phyloP scores from a whole-genome alignment of 139 green algal species.

The Chlamydomonas asymmetrica region DNA sequence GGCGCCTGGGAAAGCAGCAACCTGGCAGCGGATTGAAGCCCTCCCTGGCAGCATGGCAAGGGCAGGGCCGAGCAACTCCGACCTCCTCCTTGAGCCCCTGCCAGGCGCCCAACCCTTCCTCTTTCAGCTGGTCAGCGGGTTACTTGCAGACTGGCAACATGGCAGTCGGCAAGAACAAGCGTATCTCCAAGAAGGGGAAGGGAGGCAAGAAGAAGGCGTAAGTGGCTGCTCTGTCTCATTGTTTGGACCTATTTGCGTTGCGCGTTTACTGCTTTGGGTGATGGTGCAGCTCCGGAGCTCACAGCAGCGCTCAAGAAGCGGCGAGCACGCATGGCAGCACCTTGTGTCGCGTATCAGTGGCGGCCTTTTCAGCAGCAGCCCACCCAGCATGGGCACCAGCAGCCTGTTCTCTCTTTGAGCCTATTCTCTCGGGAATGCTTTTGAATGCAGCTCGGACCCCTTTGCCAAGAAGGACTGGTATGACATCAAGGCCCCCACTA shows the following conservation, averaged over 20 bases:
- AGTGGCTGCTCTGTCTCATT: conserved; percentile 30
- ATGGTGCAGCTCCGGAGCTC: too few relatives aligned
- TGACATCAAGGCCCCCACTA: conserved; percentile 97
- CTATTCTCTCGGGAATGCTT: not conserved
- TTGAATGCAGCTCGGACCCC: conserved; percentile 85
- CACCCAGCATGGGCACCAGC: not conserved
- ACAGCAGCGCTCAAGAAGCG: too few relatives aligned
- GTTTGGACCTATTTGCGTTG: not conserved
- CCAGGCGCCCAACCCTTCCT: too few relatives aligned
- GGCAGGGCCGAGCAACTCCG: too few relatives aligned
- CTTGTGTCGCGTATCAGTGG: too few relatives aligned
- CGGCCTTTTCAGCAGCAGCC: not conserved
- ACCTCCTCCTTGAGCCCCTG: too few relatives aligned
- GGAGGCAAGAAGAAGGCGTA: conserved; percentile 98
- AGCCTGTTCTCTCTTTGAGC: not conserved
- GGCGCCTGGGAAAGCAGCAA: too few relatives aligned
- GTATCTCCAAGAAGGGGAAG: conserved; percentile 98
- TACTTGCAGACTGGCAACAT: too few relatives aligned
- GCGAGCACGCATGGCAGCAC: conserved; percentile 3
- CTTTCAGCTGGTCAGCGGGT: too few relatives aligned
- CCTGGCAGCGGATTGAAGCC: too few relatives aligned
- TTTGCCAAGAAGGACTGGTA: conserved; percentile 99
- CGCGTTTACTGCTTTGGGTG: too few relatives aligned
- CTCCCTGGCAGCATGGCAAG: too few relatives aligned
- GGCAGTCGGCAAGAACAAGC: conserved; percentile 96